A percentile compares a stretch with the other conserved stretches of the same genome.
Conservation (phyloP, 805 yeast species). For the Hanseniaspora clermontiae region DNA sequence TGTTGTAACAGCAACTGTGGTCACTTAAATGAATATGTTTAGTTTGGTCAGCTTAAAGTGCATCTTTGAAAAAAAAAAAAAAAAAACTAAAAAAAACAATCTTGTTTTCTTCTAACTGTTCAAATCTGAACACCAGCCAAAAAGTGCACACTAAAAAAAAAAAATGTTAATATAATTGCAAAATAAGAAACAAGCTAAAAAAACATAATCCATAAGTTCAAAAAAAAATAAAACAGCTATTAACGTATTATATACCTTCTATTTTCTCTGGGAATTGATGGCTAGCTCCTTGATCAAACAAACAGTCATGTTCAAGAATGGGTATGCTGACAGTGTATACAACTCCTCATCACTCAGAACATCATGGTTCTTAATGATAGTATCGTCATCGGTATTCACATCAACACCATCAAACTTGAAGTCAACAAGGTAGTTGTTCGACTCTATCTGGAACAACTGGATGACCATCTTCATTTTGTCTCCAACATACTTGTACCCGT, state of each 20-base stretch:
- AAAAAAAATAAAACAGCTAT: no score
- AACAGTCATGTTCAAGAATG: slow-evolving; percentile 86
- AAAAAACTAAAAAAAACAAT: no score
- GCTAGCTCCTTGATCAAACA: slow-evolving; percentile 91
- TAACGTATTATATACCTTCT: not conserved
- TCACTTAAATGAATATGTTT: no score
- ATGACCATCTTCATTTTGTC: slow-evolving; percentile 94
- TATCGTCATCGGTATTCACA: slow-evolving; percentile 30
- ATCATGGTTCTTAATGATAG: slow-evolving; percentile 20
- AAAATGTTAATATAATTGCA: no score
- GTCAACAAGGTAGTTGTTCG: slow-evolving; percentile 89
- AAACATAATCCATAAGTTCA: no score
- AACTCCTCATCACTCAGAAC: slow-evolving; percentile 48
- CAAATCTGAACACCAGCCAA: no score
- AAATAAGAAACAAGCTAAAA: no score
- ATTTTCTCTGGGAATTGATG: slow-evolving; percentile 39
- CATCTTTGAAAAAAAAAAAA: no score
- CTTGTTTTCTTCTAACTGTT: no score
- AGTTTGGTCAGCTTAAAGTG: no score
- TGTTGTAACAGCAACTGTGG: not conserved
- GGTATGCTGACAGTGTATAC: slow-evolving; percentile 88
- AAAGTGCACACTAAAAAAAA: no score
- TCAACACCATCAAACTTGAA: slow-evolving; percentile 99
- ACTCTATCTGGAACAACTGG: slow-evolving; percentile 88
- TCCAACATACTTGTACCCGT: slow-evolving; percentile 44